Evolutionary conservation across 176 grass and related monocot genomes (phyloP), one percentile per base, ranked within the genome.

Genomic region (Carex littledalei): DNA sequence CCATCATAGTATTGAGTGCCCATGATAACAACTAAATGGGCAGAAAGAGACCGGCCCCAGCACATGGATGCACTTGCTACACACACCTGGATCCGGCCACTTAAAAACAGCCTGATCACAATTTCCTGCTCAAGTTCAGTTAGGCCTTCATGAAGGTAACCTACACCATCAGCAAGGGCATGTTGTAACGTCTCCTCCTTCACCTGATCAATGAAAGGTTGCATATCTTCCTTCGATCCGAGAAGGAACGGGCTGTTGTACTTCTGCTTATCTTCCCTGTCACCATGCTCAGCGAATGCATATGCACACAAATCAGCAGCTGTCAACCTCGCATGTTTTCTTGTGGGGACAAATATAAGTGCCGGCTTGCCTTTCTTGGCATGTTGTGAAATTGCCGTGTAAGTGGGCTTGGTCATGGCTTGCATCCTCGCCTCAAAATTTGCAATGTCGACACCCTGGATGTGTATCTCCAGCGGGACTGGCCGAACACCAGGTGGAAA

Each of bases 381-480:
- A 86, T 98, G 95, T 47, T 98, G 95, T 66, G 86, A 89, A 83
- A 98, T 90, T 54, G 95, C 91, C 69, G 95, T 94, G 82, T 98
- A 98, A 12, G 95, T 90, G 4, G 95, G 95, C 85, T 98, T 98
- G 53, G 92, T 89, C 95, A 98, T 98, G 35, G 95, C 95, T 81
- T 94, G 92, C 95, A 98, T 98, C 80, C 95, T 93, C 63, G 95
- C 95, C 84, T 98, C 95, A 62, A 94, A 98, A 83, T 98, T 98
- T 60, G 91, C 81, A 82, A 98, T 93, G 84, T 98, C 95, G 32
- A 94, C 88, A 87, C 95, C 92, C 79, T 94, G 91, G 37, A 98
- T 98, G 65, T 98, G 95, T 88, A 98, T 98, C 90, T 98, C 95
- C 73, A 98, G 76, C 4, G 95, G 95, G 24, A 98, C 93, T 21